A percentile compares a stretch with the other conserved stretches of the same genome.
Conservation (phyloP, 768 basidiomycete genomes). For the Leccinum boreale region DNA sequence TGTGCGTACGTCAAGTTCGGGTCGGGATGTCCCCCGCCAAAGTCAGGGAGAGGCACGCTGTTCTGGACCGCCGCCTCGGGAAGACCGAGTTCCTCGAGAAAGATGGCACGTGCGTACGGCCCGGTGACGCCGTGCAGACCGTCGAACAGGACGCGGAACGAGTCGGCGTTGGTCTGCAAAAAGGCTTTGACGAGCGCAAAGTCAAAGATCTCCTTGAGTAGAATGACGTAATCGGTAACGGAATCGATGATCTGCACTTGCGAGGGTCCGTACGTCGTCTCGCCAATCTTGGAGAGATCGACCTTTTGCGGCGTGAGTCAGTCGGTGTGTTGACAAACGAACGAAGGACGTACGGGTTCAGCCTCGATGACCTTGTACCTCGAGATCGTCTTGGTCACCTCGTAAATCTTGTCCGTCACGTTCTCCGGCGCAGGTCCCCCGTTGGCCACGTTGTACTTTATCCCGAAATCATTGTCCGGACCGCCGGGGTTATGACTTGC, state of each 20-base stretch:
- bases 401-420: slow-evolving; percentile 94
- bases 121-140: slow-evolving; percentile 96
- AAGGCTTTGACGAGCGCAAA: slow-evolving; percentile 89
- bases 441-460: slow-evolving; percentile 98
- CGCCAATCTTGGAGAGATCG: slow-evolving; percentile 80
- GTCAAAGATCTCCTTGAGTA: slow-evolving; percentile 91
- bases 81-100: slow-evolving; percentile 80
- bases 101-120: slow-evolving; percentile 88
- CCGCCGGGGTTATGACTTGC: slow-evolving; percentile 98
- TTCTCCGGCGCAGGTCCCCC: slow-evolving; percentile 97
- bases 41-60: slow-evolving; percentile 88
- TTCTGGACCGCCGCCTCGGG: slow-evolving; percentile 83
- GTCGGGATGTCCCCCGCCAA: slow-evolving; percentile 97
- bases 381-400: slow-evolving; percentile 82
- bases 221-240: slow-evolving; percentile 79
- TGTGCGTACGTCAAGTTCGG: slow-evolving; percentile 98
- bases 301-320: slow-evolving; percentile 41
- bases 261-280: slow-evolving; percentile 76
- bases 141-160: slow-evolving; percentile 90
- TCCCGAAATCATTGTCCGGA: slow-evolving; percentile 97
- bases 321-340: too few species aligned
- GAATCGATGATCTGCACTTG: slow-evolving; percentile 92
- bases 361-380: slow-evolving; percentile 84
- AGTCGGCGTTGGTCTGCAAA: slow-evolving; percentile 62
- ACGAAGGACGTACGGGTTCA: slow-evolving; percentile 52